Evolutionary conservation across 2,329 filamentous ascomycete species (phyloP).

Genomic region (Bisporella sp.): DNA sequence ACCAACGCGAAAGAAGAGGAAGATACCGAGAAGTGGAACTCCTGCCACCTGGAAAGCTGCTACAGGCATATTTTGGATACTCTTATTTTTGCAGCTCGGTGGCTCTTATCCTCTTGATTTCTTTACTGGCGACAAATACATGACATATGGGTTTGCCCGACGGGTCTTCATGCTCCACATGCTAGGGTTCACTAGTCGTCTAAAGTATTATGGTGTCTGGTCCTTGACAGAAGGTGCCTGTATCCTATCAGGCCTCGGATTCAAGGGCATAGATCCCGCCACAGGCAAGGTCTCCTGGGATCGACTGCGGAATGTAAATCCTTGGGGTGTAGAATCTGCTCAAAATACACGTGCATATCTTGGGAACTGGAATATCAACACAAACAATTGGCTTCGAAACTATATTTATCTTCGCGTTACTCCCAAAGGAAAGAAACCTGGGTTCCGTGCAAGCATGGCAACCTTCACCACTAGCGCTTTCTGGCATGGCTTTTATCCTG

Average conservation of each 20-base stretch:
- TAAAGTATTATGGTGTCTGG: slow-evolving; percentile 98
- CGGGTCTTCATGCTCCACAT: slow-evolving; percentile 78
- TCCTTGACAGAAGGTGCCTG: slow-evolving; percentile 87
- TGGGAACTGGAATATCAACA: slow-evolving; percentile 97
- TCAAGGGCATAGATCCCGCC: slow-evolving; percentile 81
- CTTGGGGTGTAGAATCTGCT: slow-evolving; percentile 77
- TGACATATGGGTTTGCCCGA: slow-evolving; percentile 60
- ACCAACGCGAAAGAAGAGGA: slow-evolving; percentile 80
- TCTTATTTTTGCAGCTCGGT: slow-evolving; percentile 67
- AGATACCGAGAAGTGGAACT: slow-evolving; percentile 83
- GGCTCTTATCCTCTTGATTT: slow-evolving; percentile 57
- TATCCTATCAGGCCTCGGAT: slow-evolving; percentile 88
- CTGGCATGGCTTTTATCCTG: slow-evolving; percentile 97
- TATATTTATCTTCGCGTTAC: slow-evolving; percentile 95
- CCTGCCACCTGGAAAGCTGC: slow-evolving; percentile 74
- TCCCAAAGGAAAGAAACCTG: slow-evolving; percentile 90
- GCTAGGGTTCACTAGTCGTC: slow-evolving; percentile 71
- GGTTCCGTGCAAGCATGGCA: slow-evolving; percentile 87
- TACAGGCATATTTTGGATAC: slow-evolving; percentile 71
- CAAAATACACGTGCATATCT: slow-evolving; percentile 92
- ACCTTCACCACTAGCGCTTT: slow-evolving; percentile 93
- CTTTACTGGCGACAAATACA: slow-evolving; percentile 59
- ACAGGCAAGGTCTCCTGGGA: slow-evolving; percentile 87
- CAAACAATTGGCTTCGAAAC: slow-evolving; percentile 92
- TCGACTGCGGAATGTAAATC: slow-evolving; percentile 81